Evolutionary conservation across 371 early-diverging fungal genomes (phyloP).

Genomic region (Sporodiniella umbellata): DNA sequence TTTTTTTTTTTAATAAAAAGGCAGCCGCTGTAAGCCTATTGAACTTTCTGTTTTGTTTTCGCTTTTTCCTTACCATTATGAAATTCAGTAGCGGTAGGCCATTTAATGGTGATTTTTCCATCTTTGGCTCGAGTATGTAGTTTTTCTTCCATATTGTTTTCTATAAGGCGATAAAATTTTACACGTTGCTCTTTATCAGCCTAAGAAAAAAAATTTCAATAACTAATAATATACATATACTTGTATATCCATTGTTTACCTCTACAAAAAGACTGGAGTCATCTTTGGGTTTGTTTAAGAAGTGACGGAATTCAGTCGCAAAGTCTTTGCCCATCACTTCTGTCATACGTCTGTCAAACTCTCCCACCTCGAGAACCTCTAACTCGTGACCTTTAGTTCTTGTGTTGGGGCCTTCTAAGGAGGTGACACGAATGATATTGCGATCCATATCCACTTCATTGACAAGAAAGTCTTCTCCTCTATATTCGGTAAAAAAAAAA

Average conservation of each 20-base stretch:
- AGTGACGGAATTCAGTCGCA: conserved; percentile 23
- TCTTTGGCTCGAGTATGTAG: conserved; percentile 25
- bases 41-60: conserved; percentile 3
- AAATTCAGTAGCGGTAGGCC: conserved; percentile 21
- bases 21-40: conserved; percentile 4
- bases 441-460: conserved; percentile 85
- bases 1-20: no score
- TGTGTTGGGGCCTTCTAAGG: conserved; percentile 33
- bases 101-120: conserved; percentile 27
- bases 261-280: conserved; percentile 10
- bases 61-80: conserved; percentile 7
- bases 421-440: conserved; percentile 64
- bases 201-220: conserved; percentile 6
- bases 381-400: conserved; percentile 1
- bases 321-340: conserved; percentile 18
- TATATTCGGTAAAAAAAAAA: no score
- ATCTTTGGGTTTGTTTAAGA: conserved; percentile 23
- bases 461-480: conserved; percentile 86
- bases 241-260: conserved; percentile 11
- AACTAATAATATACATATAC: neutral
- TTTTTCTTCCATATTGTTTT: conserved; percentile 23
- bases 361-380: conserved; percentile 3
- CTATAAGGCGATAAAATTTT: conserved; percentile 24
- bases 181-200: conserved; percentile 23
- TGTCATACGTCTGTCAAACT: conserved; percentile 27